Evolutionary conservation across 106 monocot species (phyloP), one percentile per base, ranked within the genome.

Genomic region (Triglochin maritima): DNA sequence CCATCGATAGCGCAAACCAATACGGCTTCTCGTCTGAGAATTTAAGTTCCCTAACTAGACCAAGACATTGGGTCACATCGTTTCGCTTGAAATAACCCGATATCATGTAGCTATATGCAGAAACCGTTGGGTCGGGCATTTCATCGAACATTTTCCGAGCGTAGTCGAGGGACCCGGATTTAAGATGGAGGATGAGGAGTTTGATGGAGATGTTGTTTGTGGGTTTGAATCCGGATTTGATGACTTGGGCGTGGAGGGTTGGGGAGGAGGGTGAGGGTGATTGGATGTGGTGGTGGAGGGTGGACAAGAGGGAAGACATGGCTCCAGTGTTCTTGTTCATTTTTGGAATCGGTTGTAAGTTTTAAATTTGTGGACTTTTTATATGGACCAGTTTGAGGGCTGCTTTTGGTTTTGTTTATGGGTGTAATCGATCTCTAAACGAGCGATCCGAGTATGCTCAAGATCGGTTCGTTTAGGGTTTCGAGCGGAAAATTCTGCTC

Each of bases 1-100:
- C 77, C 92, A 98, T 98, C 16, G 96, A 96, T 46, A 96, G 72
- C 2, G 82, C 79, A 68, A 98, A 98, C 57, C 67, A 73, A 14
- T 98, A 88, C 4, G 86, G 84, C 72, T 60, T 84, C 50, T 77
- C 80, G 52, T 70, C 79, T 4, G 66, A 73, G 56, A 80, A 74
- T 2, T 65, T 49, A 6, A 92, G 71, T 44, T 63, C 70, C 5
- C 81, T 60, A 12, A 86, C 71, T 17, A 98, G 72, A 2, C 59
- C 62, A 8, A 98, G 74, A 11, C 79, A 62, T 12, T 86, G 75
- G 0, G 67, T 69, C 4, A 68, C 46, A 3, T 44, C 17, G 10
- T 84, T 82, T 55, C 47, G 68, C 17, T 68, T 86, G 72, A 81
- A 84, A 73, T 88, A 98, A 8, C 83, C 98, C 3, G 84, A 73